phyloP scores from a whole-genome alignment of 1,284 basidiomycete species.

The Sphagnurus paluster region DNA sequence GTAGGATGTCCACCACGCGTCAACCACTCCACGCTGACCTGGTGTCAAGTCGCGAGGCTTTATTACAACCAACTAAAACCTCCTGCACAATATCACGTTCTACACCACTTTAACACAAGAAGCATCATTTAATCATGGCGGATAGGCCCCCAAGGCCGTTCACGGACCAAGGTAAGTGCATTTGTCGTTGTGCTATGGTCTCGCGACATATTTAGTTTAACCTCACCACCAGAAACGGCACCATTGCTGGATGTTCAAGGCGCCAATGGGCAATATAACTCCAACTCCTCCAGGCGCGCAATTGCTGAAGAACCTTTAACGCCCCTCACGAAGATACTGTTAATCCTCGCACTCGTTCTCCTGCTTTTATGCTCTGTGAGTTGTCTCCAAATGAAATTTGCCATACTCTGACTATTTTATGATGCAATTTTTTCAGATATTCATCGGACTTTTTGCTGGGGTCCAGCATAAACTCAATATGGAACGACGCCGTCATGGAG shows the following conservation, averaged over 20 bases:
- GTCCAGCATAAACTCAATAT: conserved; percentile 74
- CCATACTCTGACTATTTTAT: not conserved
- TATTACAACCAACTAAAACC: too few species aligned
- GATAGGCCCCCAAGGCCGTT: conserved; percentile 28
- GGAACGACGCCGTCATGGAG: conserved; percentile 39
- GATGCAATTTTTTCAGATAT: conserved; percentile 43
- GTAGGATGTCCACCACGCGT: conserved; percentile 9
- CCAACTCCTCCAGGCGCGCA: conserved; percentile 50
- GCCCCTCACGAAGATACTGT: conserved; percentile 82
- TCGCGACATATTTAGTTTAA: not conserved
- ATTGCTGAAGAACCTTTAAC: conserved; percentile 77
- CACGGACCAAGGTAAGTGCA: conserved; percentile 43
- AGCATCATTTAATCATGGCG: conserved; percentile 12
- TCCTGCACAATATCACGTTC: not conserved
- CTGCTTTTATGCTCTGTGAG: conserved; percentile 74
- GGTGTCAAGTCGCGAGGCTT: too few species aligned
- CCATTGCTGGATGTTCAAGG: conserved; percentile 51
- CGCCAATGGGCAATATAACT: conserved; percentile 24
- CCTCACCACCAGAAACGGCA: conserved; percentile 45
- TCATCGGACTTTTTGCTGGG: conserved; percentile 91
- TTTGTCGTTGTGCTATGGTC: not conserved
- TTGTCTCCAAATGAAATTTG: conserved; percentile 4
- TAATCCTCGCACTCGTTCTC: conserved; percentile 73
- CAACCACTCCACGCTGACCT: too few species aligned
- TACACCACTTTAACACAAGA: not conserved